phyloP scores from a whole-genome alignment of 2,329 filamentous ascomycete genomes.

The Aspergillus neotritici region DNA sequence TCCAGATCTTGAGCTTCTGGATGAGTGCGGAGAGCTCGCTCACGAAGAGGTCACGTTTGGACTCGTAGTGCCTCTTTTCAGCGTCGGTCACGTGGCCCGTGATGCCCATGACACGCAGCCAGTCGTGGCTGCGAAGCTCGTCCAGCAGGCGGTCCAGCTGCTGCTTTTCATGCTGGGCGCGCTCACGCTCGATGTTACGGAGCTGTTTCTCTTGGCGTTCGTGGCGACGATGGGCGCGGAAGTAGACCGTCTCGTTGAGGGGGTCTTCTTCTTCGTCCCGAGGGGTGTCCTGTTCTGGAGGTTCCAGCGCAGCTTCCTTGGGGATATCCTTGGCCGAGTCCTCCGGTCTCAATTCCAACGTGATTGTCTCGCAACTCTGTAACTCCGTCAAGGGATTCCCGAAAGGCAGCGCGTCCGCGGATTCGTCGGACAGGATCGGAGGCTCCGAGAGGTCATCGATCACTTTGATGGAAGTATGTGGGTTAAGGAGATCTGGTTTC shows the following conservation, averaged over 20 bases:
- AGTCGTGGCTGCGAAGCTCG: conserved; percentile 83
- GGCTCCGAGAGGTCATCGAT: conserved; percentile 51
- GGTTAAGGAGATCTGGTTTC: conserved; percentile 60
- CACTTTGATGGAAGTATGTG: conserved; percentile 68
- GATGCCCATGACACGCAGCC: conserved; percentile 87
- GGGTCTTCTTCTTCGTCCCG: conserved; percentile 43
- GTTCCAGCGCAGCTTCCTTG: conserved; percentile 8
- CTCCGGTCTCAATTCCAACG: conserved; percentile 10
- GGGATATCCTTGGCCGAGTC: conserved; percentile 4
- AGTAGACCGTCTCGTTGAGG: conserved; percentile 51
- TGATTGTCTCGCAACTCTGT: conserved; percentile 34
- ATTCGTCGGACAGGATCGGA: conserved; percentile 14
- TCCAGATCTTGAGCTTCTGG: conserved; percentile 84
- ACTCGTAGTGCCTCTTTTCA: conserved; percentile 80
- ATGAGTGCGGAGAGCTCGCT: conserved; percentile 74
- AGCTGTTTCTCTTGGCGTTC: conserved; percentile 63
- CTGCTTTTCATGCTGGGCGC: conserved; percentile 61
- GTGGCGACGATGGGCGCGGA: conserved; percentile 54
- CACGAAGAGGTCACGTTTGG: conserved; percentile 79
- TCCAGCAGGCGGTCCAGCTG: conserved; percentile 66
- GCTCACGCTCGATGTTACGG: conserved; percentile 62
- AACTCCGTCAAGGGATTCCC: conserved; percentile 35
- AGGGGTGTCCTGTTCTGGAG: neutral
- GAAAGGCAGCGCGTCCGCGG: conserved; percentile 15
- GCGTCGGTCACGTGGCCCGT: conserved; percentile 70